Base-by-base conservation (phyloP, 2,329 filamentous ascomycete genomes). In the Talaromyces sp. region DNA sequence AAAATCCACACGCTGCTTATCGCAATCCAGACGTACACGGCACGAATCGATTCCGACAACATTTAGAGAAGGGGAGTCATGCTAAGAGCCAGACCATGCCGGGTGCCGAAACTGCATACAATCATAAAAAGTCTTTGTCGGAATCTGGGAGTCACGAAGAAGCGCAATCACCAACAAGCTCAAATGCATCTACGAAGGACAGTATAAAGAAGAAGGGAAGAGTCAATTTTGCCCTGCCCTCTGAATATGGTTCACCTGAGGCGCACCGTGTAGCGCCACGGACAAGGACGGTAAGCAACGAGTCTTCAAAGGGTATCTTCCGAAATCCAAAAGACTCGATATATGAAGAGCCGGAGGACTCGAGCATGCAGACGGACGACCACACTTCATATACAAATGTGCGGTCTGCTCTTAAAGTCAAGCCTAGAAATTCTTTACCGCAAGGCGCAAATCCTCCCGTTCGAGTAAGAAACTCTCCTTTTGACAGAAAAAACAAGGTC, bases 281-380 rank as follows among this genome's bases (percentile, higher is more conserved):
- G 37, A 67, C 73, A 27, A 75, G 74, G 25, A 77, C 73, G 45
- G 70, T 73, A 19, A 79, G 77, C 65, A 72, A 69, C 41, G 79
- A 79, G 59, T 76, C 78, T 17, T 76, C 75, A 19, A 84, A 79
- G 66, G 82, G 81, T 31, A 76, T 86, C 17, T 88, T 87, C 73
- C 83, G 83, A 69, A 86, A 87, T 67, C 85, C 85, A 2, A 80
- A 85, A 63, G 86, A 87, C 70, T 82, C 85, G 57, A 89, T 97
- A 67, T 97, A 92, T 83, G 93, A 97, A 76, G 94, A 97, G 74
- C 90, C 92, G 72, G 87, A 90, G 72, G 82, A 84, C 37, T 52
- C 73, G 35, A 65, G 72, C 65, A 67, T 71, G 66, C 67, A 68
- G 67, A 73, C 69, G 22, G 61, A 65, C 15, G 68, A 72, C 19